Conservation (phyloP, 163 green algal genomes). For the Scenedesmus sp. region DNA sequence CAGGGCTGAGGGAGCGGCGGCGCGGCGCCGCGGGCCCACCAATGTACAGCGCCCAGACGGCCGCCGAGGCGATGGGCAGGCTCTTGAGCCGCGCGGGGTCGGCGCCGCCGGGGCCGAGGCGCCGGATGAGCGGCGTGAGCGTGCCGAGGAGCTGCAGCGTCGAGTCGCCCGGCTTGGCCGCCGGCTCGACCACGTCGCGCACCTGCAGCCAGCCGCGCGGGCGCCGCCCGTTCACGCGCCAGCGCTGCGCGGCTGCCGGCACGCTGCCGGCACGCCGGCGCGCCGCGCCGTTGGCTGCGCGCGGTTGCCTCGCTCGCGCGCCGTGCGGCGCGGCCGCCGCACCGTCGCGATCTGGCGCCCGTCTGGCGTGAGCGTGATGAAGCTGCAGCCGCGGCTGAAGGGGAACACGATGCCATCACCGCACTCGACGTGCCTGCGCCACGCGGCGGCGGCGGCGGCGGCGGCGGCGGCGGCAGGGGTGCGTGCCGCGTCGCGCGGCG, state of each 20-base stretch:
- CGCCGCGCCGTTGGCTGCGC: background rate
- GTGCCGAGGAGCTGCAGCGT: constrained; percentile 60
- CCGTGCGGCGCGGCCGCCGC: too few relatives aligned
- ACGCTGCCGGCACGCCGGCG: background rate
- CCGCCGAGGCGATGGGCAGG: constrained; percentile 60
- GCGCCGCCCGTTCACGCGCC: constrained; percentile 1
- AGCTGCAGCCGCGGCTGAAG: constrained; percentile 81
- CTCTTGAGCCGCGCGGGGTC: constrained; percentile 65
- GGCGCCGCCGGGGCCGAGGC: constrained; percentile 68
- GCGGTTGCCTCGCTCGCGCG: too few relatives aligned
- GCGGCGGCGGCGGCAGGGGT: too few relatives aligned
- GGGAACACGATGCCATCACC: constrained; percentile 74
- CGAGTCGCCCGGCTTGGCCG: constrained; percentile 73
- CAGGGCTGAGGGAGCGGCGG: background rate
- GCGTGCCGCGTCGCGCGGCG: too few relatives aligned
- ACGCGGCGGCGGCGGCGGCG: too few relatives aligned
- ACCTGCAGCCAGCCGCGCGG: too few relatives aligned
- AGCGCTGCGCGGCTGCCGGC: constrained; percentile 54
- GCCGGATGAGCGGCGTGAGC: constrained; percentile 71
- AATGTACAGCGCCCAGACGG: constrained; percentile 73
- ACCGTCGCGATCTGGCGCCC: constrained; percentile 50
- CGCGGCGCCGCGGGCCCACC: constrained; percentile 41
- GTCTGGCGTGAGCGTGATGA: constrained; percentile 75
- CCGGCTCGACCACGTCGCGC: constrained; percentile 81
- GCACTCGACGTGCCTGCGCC: constrained; percentile 84